These are phyloP conservation scores for Phanerodontia chrysosporium DNA, from an alignment of 768 basidiomycete species.

Conservation along the genomic window DNA sequence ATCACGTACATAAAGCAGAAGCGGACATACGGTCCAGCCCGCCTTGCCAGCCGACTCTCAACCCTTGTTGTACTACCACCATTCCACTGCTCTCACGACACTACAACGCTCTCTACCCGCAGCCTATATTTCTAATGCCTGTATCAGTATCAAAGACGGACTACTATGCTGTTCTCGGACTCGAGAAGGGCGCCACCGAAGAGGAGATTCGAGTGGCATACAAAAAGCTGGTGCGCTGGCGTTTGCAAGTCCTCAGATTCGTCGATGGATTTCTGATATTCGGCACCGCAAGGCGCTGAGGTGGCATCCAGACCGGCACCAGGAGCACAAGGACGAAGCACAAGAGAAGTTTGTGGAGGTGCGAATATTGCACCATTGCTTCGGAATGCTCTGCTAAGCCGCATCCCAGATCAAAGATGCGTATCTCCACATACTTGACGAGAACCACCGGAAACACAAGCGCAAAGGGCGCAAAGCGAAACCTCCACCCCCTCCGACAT, in stretches of 20 bases:
- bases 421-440: conserved; percentile 9
- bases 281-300: conserved; percentile 42
- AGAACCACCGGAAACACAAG: conserved; percentile 1
- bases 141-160: conserved; percentile 21
- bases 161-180: conserved; percentile 41
- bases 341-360: conserved; percentile 59
- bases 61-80: conserved; percentile 3
- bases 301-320: conserved; percentile 68
- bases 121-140: conserved; percentile 18
- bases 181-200: conserved; percentile 40
- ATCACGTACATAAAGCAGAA: conserved; percentile 16
- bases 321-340: conserved; percentile 45
- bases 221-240: conserved; percentile 49
- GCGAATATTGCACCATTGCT: conserved; percentile 13
- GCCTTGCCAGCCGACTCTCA: conserved; percentile 9
- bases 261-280: background rate
- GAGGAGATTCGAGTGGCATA: conserved; percentile 58
- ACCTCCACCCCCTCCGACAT: background rate
- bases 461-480: background rate
- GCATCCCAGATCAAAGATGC: conserved; percentile 11
- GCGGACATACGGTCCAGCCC: background rate
- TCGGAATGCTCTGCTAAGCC: background rate
- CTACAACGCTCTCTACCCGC: conserved; percentile 6
- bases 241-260: conserved; percentile 1
- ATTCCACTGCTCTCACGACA: background rate